These are phyloP conservation scores for Thalia dealbata DNA, from an alignment of 176 grass and related monocot genomes.

Conservation along the genomic window DNA sequence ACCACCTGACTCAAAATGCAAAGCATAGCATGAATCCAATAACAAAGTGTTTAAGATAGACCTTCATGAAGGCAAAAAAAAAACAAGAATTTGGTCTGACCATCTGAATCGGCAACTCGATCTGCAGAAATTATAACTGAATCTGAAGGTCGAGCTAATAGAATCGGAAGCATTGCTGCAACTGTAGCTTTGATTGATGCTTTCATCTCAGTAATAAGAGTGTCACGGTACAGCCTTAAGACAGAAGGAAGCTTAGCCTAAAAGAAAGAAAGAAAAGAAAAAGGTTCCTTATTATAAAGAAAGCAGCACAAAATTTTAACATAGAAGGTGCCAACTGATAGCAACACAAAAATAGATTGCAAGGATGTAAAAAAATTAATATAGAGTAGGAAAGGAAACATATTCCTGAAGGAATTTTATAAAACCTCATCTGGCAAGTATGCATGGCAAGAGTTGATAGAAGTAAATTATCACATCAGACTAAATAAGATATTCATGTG, in stretches of 20 bases:
- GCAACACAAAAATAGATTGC: neutral
- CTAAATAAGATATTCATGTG: neutral
- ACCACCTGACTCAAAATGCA: constrained; percentile 43
- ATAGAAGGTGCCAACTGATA: neutral
- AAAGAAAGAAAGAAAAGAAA: constrained; percentile 16
- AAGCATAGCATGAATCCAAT: constrained; percentile 12
- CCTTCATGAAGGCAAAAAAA: constrained; percentile 19
- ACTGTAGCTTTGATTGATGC: constrained; percentile 94
- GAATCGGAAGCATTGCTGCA: constrained; percentile 80
- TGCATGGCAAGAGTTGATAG: neutral
- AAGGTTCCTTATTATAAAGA: neutral
- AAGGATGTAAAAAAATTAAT: neutral
- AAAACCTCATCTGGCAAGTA: neutral
- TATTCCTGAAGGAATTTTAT: neutral
- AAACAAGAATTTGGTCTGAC: constrained; percentile 28
- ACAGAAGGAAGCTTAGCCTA: constrained; percentile 84
- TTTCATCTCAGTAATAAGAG: constrained; percentile 97
- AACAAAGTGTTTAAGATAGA: constrained; percentile 3
- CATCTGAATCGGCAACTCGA: constrained; percentile 63
- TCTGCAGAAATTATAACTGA: constrained; percentile 67
- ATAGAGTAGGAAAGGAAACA: neutral
- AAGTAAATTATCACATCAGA: neutral
- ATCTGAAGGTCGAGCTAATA: constrained; percentile 51
- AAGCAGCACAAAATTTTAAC: neutral
- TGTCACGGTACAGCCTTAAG: constrained; percentile 90